Base-by-base conservation (phyloP, 1,284 basidiomycete genomes). In the Cryptococcus maquisensis region DNA sequence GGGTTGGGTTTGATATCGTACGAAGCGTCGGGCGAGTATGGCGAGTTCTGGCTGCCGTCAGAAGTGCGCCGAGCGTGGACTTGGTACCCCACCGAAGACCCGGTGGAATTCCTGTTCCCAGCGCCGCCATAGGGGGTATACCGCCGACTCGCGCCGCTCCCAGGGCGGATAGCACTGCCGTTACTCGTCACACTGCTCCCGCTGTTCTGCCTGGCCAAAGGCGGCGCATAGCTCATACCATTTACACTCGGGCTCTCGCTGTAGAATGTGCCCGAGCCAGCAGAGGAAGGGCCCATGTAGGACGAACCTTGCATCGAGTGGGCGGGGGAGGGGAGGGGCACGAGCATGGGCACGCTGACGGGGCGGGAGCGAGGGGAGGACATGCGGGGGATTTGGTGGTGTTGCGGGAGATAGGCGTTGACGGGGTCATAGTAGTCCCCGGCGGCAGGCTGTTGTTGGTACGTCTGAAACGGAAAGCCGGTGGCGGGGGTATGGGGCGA, bases 271-370 rank as follows among this genome's bases (percentile, higher is more conserved):
- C 20, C 36, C 24, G 59, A 56, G 1, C 63, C 60, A 23, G 54
- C 59, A 16, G 58, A 58, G 24, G 52, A 49, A 18, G 59, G 52
- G 12, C 49, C 52, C 18, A 54, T 38, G 38, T 61, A 63, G 12
- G 48, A 23, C 3, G 49, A 35, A 12, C 55, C 56, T 13, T 28
- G 51, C 28, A 52, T 53, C 15, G 56, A 60, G 13, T 49, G 54
- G 13, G 57, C 23, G 38, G 53, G 56, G 16, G 59, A 55, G 13
- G 57, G 45, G 10, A 59, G 36, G 18, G 67, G 66, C 13, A 66
- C 60, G 12, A 58, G 57, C 59, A 67, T 65, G 12, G 63, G 66
- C 10, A 61, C 57, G 13, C 63, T 63, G 18, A 66, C 55, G 10
- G 61, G 57, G n/a, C 62, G 62, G 13, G 53, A 49, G 40, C 59